Conservation (phyloP, 495 filamentous ascomycete genomes). For the Amniculicola lignicola region DNA sequence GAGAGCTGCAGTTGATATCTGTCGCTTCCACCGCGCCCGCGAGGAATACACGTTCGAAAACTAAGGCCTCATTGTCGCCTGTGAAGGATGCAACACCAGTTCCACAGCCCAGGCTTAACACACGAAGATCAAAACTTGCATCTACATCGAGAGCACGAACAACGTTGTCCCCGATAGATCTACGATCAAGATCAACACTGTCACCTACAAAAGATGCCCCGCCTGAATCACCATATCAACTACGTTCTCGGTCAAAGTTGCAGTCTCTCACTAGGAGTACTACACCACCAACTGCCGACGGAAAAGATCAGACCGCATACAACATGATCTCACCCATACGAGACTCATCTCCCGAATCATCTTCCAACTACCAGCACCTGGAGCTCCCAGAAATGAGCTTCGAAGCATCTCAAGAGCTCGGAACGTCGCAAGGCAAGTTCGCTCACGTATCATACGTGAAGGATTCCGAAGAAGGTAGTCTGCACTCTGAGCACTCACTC, state of each 20-base stretch:
- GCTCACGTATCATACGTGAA: conserved; percentile 14
- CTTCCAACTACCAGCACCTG: background rate
- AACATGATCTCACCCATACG: background rate
- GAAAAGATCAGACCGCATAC: background rate
- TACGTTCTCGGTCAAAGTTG: background rate
- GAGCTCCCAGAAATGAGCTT: conserved; percentile 8
- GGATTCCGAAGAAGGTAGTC: conserved; percentile 23
- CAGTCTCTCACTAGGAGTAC: background rate
- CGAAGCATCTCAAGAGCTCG: conserved; percentile 20
- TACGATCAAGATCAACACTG: background rate
- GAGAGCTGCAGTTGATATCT: conserved; percentile 1
- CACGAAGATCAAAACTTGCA: conserved; percentile 5
- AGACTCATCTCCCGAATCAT: background rate
- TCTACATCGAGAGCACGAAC: background rate
- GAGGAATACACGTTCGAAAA: conserved; percentile 33
- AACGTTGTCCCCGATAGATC: conserved; percentile 3
- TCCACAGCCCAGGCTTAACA: background rate
- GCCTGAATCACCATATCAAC: background rate
- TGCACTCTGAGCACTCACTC: conserved; percentile 22
- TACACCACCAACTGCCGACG: background rate
- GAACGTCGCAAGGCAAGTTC: conserved; percentile 8
- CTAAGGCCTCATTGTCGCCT: conserved; percentile 15
- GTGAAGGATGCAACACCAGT: conserved; percentile 6
- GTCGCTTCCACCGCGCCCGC: conserved; percentile 21
- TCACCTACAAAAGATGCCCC: background rate